Percentiles rank a stretch among this genome's conserved stretches.
Conservation (phyloP, 78 protist species). For the Andalucia godoyi region DNA sequence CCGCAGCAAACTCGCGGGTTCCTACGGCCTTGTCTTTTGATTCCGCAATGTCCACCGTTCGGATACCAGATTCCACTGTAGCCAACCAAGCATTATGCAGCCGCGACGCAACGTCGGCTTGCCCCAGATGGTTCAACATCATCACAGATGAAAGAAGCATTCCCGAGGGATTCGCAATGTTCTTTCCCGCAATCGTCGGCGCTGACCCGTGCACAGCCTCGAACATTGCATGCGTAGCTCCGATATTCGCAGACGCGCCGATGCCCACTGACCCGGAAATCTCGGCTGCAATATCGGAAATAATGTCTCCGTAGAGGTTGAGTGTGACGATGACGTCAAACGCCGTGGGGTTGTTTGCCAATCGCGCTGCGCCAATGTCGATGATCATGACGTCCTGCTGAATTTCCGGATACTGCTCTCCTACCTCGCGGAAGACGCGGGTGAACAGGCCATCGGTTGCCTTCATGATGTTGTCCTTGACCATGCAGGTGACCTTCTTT, state of each 20-base stretch:
- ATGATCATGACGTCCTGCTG: not conserved
- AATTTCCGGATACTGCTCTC: not conserved
- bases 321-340: constrained; percentile 18
- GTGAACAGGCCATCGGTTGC: too few relatives aligned
- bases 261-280: constrained; percentile 23
- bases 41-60: constrained; percentile 3
- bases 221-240: not conserved
- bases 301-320: constrained; percentile 39
- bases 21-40: not conserved
- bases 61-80: constrained; percentile 4
- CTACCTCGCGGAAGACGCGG: too few relatives aligned
- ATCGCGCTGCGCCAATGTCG: not conserved
- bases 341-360: not conserved
- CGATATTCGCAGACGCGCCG: constrained; percentile 2
- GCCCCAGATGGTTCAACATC: constrained; percentile 5
- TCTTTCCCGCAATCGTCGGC: constrained; percentile 20
- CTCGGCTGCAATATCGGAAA: constrained; percentile 30
- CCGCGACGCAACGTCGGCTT: not conserved
- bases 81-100: not conserved
- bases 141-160: constrained; percentile 8
- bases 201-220: constrained; percentile 34
- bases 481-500: too few relatives aligned
- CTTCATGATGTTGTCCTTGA: too few relatives aligned
- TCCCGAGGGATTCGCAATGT: constrained; percentile 19
- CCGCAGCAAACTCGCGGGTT: not conserved